Conservation (phyloP, 192 early-diverging fungal genomes). For the Spinellus fusiger region DNA sequence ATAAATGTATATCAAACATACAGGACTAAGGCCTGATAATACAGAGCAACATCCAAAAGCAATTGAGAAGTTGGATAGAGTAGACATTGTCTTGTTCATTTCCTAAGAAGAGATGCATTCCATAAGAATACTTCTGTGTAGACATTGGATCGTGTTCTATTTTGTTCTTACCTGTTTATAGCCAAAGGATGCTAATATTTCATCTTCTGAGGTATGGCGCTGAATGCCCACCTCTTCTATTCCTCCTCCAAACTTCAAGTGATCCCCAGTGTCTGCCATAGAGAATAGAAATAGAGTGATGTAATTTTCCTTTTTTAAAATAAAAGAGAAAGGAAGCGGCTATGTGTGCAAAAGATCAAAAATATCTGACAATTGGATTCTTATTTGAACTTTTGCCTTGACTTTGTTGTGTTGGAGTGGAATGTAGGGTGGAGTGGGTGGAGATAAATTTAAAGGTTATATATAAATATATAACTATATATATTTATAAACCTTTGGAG, state of each 20-base stretch:
- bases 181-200: constrained; percentile 31
- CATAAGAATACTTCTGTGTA: background rate
- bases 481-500: no score
- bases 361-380: no score
- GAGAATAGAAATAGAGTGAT: background rate
- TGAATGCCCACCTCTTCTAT: background rate
- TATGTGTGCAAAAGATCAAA: no score
- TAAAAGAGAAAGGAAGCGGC: background rate
- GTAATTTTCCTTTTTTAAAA: background rate
- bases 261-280: background rate
- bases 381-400: background rate
- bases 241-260: background rate
- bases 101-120: no score
- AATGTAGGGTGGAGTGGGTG: no score
- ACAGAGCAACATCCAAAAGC: constrained; percentile 49
- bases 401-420: no score
- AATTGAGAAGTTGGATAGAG: constrained; percentile 45
- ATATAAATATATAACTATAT: no score
- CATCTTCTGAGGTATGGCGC: constrained; percentile 15
- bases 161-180: constrained; percentile 32
- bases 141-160: background rate
- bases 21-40: constrained; percentile 46
- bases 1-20: constrained; percentile 12
- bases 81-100: constrained; percentile 44
- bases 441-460: no score